These are phyloP conservation scores for Hygrocybe punicea DNA, from an alignment of 768 basidiomycete genomes.

Conservation along the genomic window DNA sequence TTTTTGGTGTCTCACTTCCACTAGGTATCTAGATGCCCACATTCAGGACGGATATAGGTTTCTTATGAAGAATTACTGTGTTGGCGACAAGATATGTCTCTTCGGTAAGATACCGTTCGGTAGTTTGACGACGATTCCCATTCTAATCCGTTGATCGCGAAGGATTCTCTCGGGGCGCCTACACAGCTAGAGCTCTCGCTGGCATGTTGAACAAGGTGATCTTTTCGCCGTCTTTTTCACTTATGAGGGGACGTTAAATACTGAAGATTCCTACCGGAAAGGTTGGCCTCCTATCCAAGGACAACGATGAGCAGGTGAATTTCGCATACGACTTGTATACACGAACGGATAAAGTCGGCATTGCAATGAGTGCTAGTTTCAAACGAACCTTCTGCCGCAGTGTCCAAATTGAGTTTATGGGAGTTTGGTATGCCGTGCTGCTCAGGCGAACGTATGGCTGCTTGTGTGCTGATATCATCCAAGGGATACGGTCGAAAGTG, in stretches of 20 bases:
- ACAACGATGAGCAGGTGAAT: conserved; percentile 64
- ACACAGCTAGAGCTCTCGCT: conserved; percentile 67
- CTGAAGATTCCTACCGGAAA: conserved; percentile 24
- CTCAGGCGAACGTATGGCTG: not conserved
- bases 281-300: conserved; percentile 68
- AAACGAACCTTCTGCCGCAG: conserved; percentile 65
- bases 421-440: conserved; percentile 57
- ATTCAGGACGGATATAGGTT: conserved; percentile 74
- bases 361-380: conserved; percentile 57
- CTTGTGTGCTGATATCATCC: not conserved
- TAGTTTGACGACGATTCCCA: not conserved
- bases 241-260: not conserved
- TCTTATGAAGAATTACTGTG: conserved; percentile 73
- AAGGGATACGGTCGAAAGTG: conserved; percentile 80
- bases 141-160: not conserved
- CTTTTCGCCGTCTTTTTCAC: not conserved
- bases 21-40: conserved; percentile 67
- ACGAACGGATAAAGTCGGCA: conserved; percentile 44
- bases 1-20: not conserved
- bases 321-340: conserved; percentile 76
- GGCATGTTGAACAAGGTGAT: conserved; percentile 69
- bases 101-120: conserved; percentile 46
- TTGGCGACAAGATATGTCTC: conserved; percentile 70
- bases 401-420: conserved; percentile 76
- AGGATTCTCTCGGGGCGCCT: conserved; percentile 38